A percentile compares a stretch with the other conserved stretches of the same genome.
These are phyloP conservation scores for Obba rivulosa DNA, from an alignment of 768 basidiomycete species.

Conservation along the genomic window DNA sequence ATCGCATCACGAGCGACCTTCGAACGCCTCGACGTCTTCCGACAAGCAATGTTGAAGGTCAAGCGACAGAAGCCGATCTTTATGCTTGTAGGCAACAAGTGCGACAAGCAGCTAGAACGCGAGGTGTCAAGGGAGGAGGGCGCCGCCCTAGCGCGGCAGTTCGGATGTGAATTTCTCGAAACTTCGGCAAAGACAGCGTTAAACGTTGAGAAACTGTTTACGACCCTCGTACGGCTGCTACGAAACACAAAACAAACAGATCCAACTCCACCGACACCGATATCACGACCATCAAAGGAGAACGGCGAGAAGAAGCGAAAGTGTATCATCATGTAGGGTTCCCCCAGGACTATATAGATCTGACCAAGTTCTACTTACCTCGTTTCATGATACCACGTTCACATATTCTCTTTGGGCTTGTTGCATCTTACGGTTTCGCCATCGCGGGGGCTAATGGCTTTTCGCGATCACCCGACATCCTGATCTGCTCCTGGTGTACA, in stretches of 20 bases:
- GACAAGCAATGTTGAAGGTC: conserved; percentile 84
- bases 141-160: conserved; percentile 67
- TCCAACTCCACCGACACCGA: conserved; percentile 16
- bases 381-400: conserved; percentile 75
- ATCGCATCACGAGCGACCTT: conserved; percentile 93
- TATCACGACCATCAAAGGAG: conserved; percentile 17
- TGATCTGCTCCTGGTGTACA: conserved; percentile 23
- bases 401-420: conserved; percentile 27
- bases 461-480: conserved; percentile 9
- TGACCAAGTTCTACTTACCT: conserved; percentile 53
- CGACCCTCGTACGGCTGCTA: conserved; percentile 76
- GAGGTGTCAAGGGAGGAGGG: conserved; percentile 93
- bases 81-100: conserved; percentile 96
- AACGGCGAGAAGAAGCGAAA: conserved; percentile 43
- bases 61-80: conserved; percentile 83
- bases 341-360: conserved; percentile 68
- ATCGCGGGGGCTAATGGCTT: conserved; percentile 13
- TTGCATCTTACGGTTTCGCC: conserved; percentile 20
- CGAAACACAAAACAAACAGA: conserved; percentile 59
- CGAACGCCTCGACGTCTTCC: conserved; percentile 84
- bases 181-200: conserved; percentile 94
- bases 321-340: conserved; percentile 81
- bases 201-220: conserved; percentile 90
- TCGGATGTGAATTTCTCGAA: conserved; percentile 93
- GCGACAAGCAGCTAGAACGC: conserved; percentile 85